Evolutionary conservation across 192 early-diverging fungal genomes (phyloP), one percentile per base, ranked within the genome.

Genomic region (Coemansia aciculifera): DNA sequence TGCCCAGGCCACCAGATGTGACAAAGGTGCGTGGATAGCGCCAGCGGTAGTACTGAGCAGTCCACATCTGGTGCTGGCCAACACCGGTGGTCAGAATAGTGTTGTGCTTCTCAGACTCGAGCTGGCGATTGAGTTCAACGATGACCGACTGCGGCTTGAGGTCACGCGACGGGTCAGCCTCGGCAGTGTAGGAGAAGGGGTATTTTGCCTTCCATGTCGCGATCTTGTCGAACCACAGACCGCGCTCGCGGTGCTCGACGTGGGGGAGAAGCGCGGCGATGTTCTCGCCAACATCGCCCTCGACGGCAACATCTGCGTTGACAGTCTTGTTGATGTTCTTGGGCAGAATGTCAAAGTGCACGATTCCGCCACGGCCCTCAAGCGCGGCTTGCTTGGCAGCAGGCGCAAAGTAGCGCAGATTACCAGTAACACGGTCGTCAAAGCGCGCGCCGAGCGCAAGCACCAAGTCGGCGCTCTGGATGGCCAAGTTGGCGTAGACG

Each of bases 311-410:
- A 51, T 93, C 93, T 29, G 91, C 93, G 71, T 94, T 87, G 42
- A 99, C 90, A 29, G 96, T 92, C 87, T 99, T 99, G 87, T 98
- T 99, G 87, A 99, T 98, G 82, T 99, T 97, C 87, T 99, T 99
- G 73, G 95, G 96, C 89, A 95, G 89, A 73, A 99, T 97, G 75
- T 99, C 97, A 88, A 99, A 99, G 79, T 99, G 97, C 62, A 95
- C 88, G 61, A 99, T 98, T 63, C 97, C 97, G 59, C 97, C 97
- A 52, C 90, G 92, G 64, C 90, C 87, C 68, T 92, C 91, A 27
- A 85, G 81, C 44, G 93, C 94, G 11, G 97, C 97, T 74, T 89
- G 86, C 71, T 89, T 89, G 38, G 96, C 97, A 66, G 90, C 94
- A 23, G 95, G 95, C 32, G 97, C 97, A 81, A 99, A 99, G 51